Evolutionary conservation across 177 flowering plant genomes (phyloP), one percentile per base, ranked within the genome.

Genomic region (Telopea speciosissima): DNA sequence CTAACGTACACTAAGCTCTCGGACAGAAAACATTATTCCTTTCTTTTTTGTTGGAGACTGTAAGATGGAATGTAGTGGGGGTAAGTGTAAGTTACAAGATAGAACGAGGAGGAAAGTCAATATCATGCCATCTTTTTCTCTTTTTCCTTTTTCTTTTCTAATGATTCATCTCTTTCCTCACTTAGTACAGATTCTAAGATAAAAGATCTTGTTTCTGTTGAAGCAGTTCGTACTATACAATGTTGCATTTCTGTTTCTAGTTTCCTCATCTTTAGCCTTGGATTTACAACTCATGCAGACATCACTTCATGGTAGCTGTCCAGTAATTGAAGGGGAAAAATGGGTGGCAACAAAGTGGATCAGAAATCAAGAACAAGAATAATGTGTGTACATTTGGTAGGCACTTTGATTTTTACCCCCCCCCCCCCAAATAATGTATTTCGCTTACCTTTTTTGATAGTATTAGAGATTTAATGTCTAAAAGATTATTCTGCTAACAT

Each of bases 321-420:
- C 96, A 1, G 98, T 93, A 23, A 74, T 90, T 77, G 82, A 77
- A 81, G 98, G 98, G 52, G 84, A 89, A 75, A 93, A 93, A 82
- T 93, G 97, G 98, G 98, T 91, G 66, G 96, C 93, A 25, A 93
- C 98, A 21, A 93, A 91, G 79, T 93, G 98, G 97, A 82, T 91
- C 31, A 83, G 96, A 79, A 86, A 90, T 79, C 85, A 85, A 80
- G 81, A 68, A 44, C 77, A 77, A 24, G 78, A 73, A 2, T 63
- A 56, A 45, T 45, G 40, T 33, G 6, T 33, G 8, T 33, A 3
- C 40, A 45, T 45, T 12, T 45, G 54, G 54, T 45, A 13, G 54
- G 54, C 54, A 45, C 17, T 45, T 45, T 45, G 40, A 45, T 45
- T 45, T 17, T 16, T 45, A 16, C 40, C 17, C 19, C 3, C 17